Conservation (phyloP, 2,329 filamentous ascomycete species). For the Arthrobotrys sphaeroides region DNA sequence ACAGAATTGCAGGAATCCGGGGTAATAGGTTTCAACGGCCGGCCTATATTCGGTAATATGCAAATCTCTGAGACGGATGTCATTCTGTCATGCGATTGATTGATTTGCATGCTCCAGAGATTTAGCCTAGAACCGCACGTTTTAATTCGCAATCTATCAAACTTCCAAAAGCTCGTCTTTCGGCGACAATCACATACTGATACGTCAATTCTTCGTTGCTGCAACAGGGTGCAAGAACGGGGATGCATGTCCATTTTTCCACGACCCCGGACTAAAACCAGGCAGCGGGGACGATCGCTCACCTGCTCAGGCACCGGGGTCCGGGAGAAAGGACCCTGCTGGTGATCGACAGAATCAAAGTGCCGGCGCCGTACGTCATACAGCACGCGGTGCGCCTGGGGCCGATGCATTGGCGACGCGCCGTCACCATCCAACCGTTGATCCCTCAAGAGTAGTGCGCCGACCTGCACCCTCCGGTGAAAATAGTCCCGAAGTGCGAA, state of each 20-base stretch:
- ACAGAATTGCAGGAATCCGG: no score
- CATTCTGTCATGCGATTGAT: constrained; percentile 5
- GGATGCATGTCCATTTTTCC: constrained; percentile 30
- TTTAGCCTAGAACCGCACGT: constrained; percentile 41
- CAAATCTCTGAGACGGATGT: constrained; percentile 24
- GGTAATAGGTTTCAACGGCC: constrained; percentile 19
- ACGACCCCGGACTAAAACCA: constrained; percentile 8
- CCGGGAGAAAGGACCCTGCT: constrained; percentile 18
- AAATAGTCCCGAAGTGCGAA: constrained; percentile 49
- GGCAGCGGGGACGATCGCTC: constrained; percentile 42
- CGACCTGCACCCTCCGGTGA: constrained; percentile 43
- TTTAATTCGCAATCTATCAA: constrained; percentile 36
- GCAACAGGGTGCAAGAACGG: constrained; percentile 48
- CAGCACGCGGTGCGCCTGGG: constrained; percentile 39
- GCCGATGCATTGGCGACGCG: constrained; percentile 39
- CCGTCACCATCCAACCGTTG: constrained; percentile 38
- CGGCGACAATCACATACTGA: constrained; percentile 19
- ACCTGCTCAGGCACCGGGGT: constrained; percentile 24
- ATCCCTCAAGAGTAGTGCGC: constrained; percentile 47
- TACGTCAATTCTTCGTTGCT: neutral
- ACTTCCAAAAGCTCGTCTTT: neutral
- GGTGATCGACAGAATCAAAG: constrained; percentile 26
- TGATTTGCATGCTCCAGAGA: constrained; percentile 16
- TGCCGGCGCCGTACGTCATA: constrained; percentile 33
- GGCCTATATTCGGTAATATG: constrained; percentile 46